These are phyloP conservation scores for Choanephora cucurbitarum DNA, from an alignment of 371 early-diverging fungal genomes.

Conservation along the genomic window DNA sequence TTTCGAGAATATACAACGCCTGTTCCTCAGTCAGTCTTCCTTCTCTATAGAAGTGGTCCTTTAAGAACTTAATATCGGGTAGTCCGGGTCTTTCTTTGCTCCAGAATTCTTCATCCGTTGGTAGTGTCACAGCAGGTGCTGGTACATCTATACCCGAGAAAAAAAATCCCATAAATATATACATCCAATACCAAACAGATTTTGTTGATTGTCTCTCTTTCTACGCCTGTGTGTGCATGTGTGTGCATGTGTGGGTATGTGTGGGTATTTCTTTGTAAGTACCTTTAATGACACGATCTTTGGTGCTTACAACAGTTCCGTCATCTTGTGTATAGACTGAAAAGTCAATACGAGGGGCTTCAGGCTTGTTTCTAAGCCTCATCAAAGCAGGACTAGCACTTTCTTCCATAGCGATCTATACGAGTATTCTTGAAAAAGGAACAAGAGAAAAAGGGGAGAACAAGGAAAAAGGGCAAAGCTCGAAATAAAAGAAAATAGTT, in stretches of 20 bases:
- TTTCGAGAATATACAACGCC: constrained; percentile 82
- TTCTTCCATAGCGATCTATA: constrained; percentile 9
- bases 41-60: constrained; percentile 88
- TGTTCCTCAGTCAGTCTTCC: constrained; percentile 93
- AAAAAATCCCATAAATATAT: neutral
- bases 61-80: constrained; percentile 84
- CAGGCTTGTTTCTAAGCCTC: constrained; percentile 29
- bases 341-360: constrained; percentile 62
- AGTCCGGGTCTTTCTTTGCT: constrained; percentile 70
- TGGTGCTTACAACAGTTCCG: constrained; percentile 76
- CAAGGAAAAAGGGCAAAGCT: neutral
- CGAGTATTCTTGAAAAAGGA: neutral
- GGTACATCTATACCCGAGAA: constrained; percentile 32
- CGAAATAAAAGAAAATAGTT: neutral
- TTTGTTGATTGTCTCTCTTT: neutral
- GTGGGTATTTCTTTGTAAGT: neutral
- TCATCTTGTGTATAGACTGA: constrained; percentile 76
- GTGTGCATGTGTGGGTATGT: too few species aligned
- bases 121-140: constrained; percentile 55
- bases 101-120: constrained; percentile 60
- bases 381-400: constrained; percentile 24
- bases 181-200: too few species aligned
- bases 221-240: neutral
- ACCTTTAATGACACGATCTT: constrained; percentile 79
- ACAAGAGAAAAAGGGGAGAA: neutral